Evolutionary conservation across 1,284 basidiomycete species (phyloP), one percentile per base, ranked within the genome.

Genomic region (Gymnopus androsaceus): DNA sequence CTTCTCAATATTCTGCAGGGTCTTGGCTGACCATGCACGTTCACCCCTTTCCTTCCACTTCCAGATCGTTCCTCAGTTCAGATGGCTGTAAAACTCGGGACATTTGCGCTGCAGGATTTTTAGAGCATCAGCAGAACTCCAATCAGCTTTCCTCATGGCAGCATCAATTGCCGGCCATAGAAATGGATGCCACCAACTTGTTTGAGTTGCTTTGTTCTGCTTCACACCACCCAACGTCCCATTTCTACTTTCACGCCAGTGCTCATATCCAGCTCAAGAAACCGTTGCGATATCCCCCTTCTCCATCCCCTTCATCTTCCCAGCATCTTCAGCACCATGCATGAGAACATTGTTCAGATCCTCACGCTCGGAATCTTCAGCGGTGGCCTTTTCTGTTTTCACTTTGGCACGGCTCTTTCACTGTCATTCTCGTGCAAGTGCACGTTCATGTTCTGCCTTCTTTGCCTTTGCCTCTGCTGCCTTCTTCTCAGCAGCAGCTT

Each of bases 111-210:
- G 36, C 2, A 66, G 55, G 1, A 30, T 19, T 1, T 23, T 51
- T 0, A 57, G 51, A 15, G 61, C 60, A 15, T 30, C 30, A 0
- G 40, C 14, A 3, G 63, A 40, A 30, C 59, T 63, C 62, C 61
- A 66, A 6, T 52, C 28, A 15, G 48, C 30, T 36, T 51, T 51
- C 1, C 25, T 37, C 23, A 56, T 55, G 2, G 54, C 45, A 4
- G 12, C n/a, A 19, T 53, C 47, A 27, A 63, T 63, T 17, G 17
- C 21, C 7, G 15, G 15, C 58, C 55, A 63, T 9, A 52, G 56
- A 52, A 56, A 63, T 19, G 33, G 60, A 41, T 63, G 61, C 15
- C 45, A 64, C 62, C 63, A 66, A 30, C 64, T 66, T 2, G 61
- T 64, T 1, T 41, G 36, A 4, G 45, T 17, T 34, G 61, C 57